Percentiles rank a stretch among this genome's conserved stretches.
These are phyloP conservation scores for Gigaspora rosea DNA, from an alignment of 192 early-diverging fungal species.

Conservation along the genomic window DNA sequence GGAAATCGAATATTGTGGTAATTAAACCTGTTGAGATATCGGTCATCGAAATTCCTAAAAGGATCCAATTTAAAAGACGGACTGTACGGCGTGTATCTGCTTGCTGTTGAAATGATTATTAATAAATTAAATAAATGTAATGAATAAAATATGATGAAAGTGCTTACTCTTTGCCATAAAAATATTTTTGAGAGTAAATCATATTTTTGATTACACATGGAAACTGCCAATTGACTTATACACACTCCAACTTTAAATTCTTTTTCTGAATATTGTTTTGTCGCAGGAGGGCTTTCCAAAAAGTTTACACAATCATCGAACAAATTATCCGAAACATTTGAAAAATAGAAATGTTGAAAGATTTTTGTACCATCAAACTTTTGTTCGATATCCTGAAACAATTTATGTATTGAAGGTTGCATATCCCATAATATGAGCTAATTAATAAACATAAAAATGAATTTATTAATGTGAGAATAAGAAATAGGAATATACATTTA, in stretches of 20 bases:
- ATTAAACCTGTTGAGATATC: conserved; percentile 30
- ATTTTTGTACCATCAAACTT: conserved; percentile 1
- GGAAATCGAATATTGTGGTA: conserved; percentile 35
- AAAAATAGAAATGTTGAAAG: conserved; percentile 41
- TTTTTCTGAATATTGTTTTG: conserved; percentile 42
- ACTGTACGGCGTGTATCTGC: conserved; percentile 41
- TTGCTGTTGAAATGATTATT: conserved; percentile 16
- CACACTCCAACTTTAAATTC: conserved; percentile 45
- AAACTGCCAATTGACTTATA: conserved; percentile 38
- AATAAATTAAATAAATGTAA: background rate
- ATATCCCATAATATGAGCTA: conserved; percentile 47
- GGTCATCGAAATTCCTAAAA: conserved; percentile 35
- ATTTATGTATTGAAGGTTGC: conserved; percentile 25
- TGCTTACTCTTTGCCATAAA: conserved; percentile 38
- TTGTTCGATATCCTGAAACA: conserved; percentile 44
- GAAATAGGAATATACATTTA: background rate
- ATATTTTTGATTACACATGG: conserved; percentile 38
- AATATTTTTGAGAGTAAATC: conserved; percentile 32
- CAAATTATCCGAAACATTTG: conserved; percentile 34
- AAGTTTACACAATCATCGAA: conserved; percentile 37
- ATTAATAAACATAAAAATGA: background rate
- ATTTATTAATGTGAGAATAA: background rate
- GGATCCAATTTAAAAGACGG: conserved; percentile 49
- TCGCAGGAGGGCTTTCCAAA: conserved; percentile 35
- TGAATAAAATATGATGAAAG: background rate